Evolutionary conservation across 2,329 filamentous ascomycete species (phyloP), one percentile per base, ranked within the genome.

Genomic region (Calonectria hawksworthii): DNA sequence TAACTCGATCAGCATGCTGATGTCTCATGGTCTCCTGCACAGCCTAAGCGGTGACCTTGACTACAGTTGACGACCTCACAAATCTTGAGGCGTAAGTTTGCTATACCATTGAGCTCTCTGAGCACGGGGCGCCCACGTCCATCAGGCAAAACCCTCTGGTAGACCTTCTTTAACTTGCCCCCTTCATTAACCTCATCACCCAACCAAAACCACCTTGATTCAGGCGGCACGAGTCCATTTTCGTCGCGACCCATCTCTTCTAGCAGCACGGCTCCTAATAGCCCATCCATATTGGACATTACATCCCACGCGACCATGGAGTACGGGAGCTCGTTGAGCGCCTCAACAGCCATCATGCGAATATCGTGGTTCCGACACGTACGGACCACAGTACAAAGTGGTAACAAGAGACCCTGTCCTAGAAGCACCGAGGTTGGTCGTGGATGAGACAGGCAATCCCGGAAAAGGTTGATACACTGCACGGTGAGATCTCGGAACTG

Each of bases 291-390:
- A 21, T 38, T 41, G 8, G 56, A 63, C 56, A 63, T 63, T 8
- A 63, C 56, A 41, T 63, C 23, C 56, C 56, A 63, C 36, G 56
- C 56, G 13, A 41, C 56, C 56, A 63, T 63, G 8, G 56, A 63
- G 10, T 18, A 63, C 21, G 56, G 56, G 8, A 63, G 56, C 18
- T 63, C 56, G 8, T 28, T 63, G 16, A 63, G 56, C 3, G 56
- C 56, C 34, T 63, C 56, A 8, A 63, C 56, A 9, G 56, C 56
- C 56, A 63, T 63, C 56, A 63, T 63, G 36, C 56, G 56, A 21
- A 41, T 30, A 41, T 63, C 56, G 32, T 63, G 56, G 16, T 63
- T 63, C 41, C 56, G 34, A 21, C 56, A 63, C 16, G 56, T 63
- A 6, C 56, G 56, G 9, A 63, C 56, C 7, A 63, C 56, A 14